These are phyloP conservation scores for Chlamydomonas sp. DNA, from an alignment of 139 green algal genomes.

Conservation along the genomic window DNA sequence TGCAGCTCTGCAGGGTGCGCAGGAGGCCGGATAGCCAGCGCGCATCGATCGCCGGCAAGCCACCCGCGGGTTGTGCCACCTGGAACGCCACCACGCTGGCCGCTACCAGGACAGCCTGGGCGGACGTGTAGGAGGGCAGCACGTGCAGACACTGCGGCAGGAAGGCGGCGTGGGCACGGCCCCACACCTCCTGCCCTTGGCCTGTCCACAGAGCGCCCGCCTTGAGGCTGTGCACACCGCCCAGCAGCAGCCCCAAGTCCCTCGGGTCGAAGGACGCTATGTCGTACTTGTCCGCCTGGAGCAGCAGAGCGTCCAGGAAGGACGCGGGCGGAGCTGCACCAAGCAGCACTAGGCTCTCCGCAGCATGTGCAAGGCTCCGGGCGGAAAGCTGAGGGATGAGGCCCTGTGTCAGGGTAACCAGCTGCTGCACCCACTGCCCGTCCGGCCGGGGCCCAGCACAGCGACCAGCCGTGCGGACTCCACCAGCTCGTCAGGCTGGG, in stretches of 20 bases:
- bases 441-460: neutral
- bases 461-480: neutral
- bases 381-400: neutral
- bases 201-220: neutral
- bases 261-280: neutral
- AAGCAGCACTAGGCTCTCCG: constrained; percentile 16
- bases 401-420: neutral
- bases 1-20: neutral
- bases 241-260: constrained; percentile 20
- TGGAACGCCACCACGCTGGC: neutral
- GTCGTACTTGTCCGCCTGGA: neutral
- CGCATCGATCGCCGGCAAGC: neutral
- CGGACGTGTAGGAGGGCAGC: neutral
- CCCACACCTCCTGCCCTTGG: neutral
- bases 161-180: neutral
- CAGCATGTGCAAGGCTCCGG: neutral
- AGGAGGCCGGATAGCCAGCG: neutral
- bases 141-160: neutral
- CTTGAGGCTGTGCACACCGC: neutral
- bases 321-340: neutral
- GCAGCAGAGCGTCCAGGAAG: neutral
- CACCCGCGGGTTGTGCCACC: no score
- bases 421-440: neutral
- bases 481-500: neutral
- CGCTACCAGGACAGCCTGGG: constrained; percentile 14